Percentiles rank a stretch among this genome's conserved stretches.
Evolutionary conservation across 352 stramenopile species (phyloP).

Genomic region (Globisporangium alternatum): DNA sequence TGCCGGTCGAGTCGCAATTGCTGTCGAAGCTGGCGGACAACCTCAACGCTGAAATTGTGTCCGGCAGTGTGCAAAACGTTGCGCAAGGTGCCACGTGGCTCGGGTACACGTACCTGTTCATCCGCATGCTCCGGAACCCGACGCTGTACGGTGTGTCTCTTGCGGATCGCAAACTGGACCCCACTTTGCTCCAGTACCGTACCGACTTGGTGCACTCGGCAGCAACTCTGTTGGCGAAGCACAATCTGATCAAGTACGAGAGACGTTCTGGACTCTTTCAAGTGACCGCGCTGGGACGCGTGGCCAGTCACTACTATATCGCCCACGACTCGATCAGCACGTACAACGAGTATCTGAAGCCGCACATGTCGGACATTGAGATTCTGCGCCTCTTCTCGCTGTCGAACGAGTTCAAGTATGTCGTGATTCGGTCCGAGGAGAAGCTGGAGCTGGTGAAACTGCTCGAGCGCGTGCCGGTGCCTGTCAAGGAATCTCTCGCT

Average conservation of each 20-base stretch:
- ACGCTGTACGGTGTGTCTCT: conserved; percentile 94
- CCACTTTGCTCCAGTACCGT: conserved; percentile 92
- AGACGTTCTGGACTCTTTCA: conserved; percentile 93
- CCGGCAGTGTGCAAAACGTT: conserved; percentile 95
- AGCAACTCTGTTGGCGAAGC: conserved; percentile 94
- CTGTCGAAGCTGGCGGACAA: conserved; percentile 96
- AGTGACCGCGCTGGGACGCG: conserved; percentile 95
- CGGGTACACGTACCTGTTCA: conserved; percentile 99
- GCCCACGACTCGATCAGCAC: conserved; percentile 97
- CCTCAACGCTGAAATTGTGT: conserved; percentile 98
- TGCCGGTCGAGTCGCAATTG: conserved; percentile 99
- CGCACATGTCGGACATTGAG: conserved; percentile 99
- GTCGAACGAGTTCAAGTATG: conserved; percentile 98
- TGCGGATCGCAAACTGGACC: conserved; percentile 88
- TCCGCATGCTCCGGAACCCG: conserved; percentile 98
- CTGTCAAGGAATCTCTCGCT: conserved; percentile 95
- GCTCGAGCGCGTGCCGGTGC: conserved; percentile 96
- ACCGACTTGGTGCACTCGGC: conserved; percentile 97
- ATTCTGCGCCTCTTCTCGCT: conserved; percentile 98
- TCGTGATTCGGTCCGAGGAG: conserved; percentile 98
- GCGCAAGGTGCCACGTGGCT: conserved; percentile 97
- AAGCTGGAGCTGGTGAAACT: conserved; percentile 98
- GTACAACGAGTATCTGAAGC: conserved; percentile 98
- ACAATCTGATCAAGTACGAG: conserved; percentile 98
- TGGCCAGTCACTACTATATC: conserved; percentile 99